Conservation (phyloP, 2,329 filamentous ascomycete genomes). For the Madurella fahalii region DNA sequence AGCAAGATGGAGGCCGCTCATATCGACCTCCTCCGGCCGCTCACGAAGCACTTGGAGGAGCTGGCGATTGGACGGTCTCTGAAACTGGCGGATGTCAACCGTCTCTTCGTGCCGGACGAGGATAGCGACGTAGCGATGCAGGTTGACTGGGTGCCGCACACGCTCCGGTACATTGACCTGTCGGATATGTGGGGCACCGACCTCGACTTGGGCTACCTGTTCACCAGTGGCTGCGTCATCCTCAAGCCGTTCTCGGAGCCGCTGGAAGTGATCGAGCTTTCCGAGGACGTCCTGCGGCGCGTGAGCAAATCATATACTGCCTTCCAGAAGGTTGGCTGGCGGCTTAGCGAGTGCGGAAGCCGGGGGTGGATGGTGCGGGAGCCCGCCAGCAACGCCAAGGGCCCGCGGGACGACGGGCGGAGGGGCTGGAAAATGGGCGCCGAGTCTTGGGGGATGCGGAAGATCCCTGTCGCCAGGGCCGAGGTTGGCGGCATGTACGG, state of each 20-base stretch:
- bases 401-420: constrained; percentile 52
- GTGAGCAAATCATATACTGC: constrained; percentile 60
- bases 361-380: constrained; percentile 60
- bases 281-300: constrained; percentile 62
- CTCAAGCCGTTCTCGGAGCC: constrained; percentile 59
- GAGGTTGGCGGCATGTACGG: constrained; percentile 96
- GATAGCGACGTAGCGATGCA: constrained; percentile 30
- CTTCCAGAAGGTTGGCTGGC: constrained; percentile 64
- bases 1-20: constrained; percentile 65
- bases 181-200: constrained; percentile 64
- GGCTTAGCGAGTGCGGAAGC: constrained; percentile 63
- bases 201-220: constrained; percentile 54
- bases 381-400: constrained; percentile 17
- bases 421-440: constrained; percentile 81
- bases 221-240: constrained; percentile 50
- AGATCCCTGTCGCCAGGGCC: constrained; percentile 84
- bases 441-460: constrained; percentile 79
- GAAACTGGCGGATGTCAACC: constrained; percentile 60
- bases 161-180: constrained; percentile 71
- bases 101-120: constrained; percentile 54
- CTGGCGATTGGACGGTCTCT: constrained; percentile 68
- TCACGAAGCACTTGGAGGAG: constrained; percentile 72
- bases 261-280: constrained; percentile 72
- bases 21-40: constrained; percentile 56
- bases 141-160: constrained; percentile 50